Base-by-base conservation (phyloP, 805 yeast species). In the Saturnispora sekii region DNA sequence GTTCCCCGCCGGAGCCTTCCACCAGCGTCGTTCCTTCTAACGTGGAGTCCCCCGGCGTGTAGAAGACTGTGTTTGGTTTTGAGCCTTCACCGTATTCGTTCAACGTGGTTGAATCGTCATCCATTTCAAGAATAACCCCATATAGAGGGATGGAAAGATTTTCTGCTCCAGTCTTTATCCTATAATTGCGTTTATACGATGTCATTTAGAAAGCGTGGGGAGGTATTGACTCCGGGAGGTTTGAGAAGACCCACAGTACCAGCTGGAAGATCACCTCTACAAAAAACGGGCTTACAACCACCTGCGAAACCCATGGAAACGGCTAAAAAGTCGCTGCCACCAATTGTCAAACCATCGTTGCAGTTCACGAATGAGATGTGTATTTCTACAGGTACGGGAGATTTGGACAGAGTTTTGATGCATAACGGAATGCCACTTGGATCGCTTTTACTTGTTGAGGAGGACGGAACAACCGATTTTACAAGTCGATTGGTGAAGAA, bases 391-490 rank as follows among this genome's bases (percentile, higher is more conserved):
- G 97, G 97, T 1, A 73, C 82, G 18, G 59, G 70, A 7, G 89
- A 86, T 56, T 61, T 90, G 17, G 97, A 90, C 60, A 76, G 71
- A 51, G 62, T 85, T 3, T 58, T 90, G 42, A 76, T 74, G 1
- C 97, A 90, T 61, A 82, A 77, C 45, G 98, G 98, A 1, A 59
- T 89, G 12, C 97, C 97, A 1, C 53, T 85, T 10, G 95, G 96
- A 1, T 63, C 70, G 10, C 72, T 84, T 5, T 57, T 88, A 33
- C 60, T 89, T 11, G 59, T 90, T 4, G 90, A 86, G 59, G 97
- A 90, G 58, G 73, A 76, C 12, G 93, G 95, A 0, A 81, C 90
- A 6, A 90, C 97, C 0, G 97, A 90, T 57, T 90, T 87, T 57
- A 72, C 84, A 6, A 73, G 87, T 5, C 79, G 85, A 10, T 51